Conservation (phyloP, 495 filamentous ascomycete genomes). For the Filosporella fistucella region DNA sequence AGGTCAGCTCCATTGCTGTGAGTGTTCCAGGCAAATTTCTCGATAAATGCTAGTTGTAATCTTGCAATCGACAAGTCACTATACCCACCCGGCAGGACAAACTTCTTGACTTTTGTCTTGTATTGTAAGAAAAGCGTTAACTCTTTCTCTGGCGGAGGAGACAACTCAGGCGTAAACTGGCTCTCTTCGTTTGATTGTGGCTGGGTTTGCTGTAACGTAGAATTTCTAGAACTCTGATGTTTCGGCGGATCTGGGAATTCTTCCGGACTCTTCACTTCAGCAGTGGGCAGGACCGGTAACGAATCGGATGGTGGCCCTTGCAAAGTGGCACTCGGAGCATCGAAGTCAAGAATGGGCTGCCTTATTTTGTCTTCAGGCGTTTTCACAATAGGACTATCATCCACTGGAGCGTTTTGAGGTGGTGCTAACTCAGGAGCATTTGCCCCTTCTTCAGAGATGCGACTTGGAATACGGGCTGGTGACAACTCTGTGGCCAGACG, state of each 20-base stretch:
- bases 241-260: slow-evolving; percentile 7
- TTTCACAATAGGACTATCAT: slow-evolving; percentile 44
- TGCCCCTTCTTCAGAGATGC: slow-evolving; percentile 57
- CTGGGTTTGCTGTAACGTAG: slow-evolving; percentile 16
- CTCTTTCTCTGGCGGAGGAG: slow-evolving; percentile 78
- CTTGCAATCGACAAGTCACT: slow-evolving; percentile 79
- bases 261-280: slow-evolving; percentile 20
- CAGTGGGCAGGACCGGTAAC: slow-evolving; percentile 7
- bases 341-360: slow-evolving; percentile 33
- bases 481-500: slow-evolving; percentile 51
- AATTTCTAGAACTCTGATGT: slow-evolving; percentile 14
- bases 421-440: slow-evolving; percentile 28
- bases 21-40: slow-evolving; percentile 98
- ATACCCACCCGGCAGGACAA: slow-evolving; percentile 78
- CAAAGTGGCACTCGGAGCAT: slow-evolving; percentile 22
- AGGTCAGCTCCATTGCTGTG: slow-evolving; percentile 90
- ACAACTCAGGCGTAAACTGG: slow-evolving; percentile 59
- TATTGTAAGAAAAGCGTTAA: slow-evolving; percentile 96
- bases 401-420: slow-evolving; percentile 32
- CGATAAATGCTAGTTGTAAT: slow-evolving; percentile 95
- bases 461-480: slow-evolving; percentile 54
- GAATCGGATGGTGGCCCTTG: slow-evolving; percentile 17
- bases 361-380: slow-evolving; percentile 59
- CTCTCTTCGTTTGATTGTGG: slow-evolving; percentile 8
- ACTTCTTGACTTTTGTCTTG: slow-evolving; percentile 95